Base-by-base conservation (phyloP, 352 stramenopile genomes). In the Globisporangium spiculum region DNA sequence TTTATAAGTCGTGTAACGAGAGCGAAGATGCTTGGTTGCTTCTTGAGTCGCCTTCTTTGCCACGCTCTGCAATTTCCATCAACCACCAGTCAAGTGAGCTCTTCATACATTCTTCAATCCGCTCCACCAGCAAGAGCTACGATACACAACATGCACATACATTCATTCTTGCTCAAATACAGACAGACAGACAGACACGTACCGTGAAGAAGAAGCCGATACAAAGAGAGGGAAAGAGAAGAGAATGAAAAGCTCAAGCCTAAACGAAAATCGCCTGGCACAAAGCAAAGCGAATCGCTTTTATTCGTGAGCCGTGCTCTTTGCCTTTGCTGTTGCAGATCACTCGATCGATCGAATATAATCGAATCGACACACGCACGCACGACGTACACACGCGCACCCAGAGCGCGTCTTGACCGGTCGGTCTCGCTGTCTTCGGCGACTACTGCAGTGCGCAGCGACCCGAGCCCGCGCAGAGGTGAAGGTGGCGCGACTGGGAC, bases 401-500 rank as follows among this genome's bases (percentile, higher is more conserved):
- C 16, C 18, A 18, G 54, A 9, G 27, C n/a, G 27, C 12, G 54
- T 52, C 54, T 61, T 44, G 7, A 27, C 30, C 30, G 30, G 55
- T 61, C 54, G 27, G 54, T 60, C 55, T 6, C 26, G 18, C 26
- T 32, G 54, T 60, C 30, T 32, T 24, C 27, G 30, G 55, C 30
- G 20, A 34, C 9, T 61, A 46, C 55, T 48, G 20, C 30, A 61
- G 20, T 50, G 32, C 12, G 53, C 24, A 48, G 32, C 56, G 56
- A 62, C 56, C 56, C 56, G 32, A 62, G 56, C 56, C 56, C 56
- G 56, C 56, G 56, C 56, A 50, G 32, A 62, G 32, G 24, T 24
- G 55, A 46, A 46, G 30, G 55, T 46, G 55, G 55, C 56, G 50
- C 50, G 56, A 30, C 32, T 62, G 56, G 32, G 32, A 32, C 56